Conservation (phyloP, 2,329 filamentous ascomycete species). For the Clarireedia monteithiana region DNA sequence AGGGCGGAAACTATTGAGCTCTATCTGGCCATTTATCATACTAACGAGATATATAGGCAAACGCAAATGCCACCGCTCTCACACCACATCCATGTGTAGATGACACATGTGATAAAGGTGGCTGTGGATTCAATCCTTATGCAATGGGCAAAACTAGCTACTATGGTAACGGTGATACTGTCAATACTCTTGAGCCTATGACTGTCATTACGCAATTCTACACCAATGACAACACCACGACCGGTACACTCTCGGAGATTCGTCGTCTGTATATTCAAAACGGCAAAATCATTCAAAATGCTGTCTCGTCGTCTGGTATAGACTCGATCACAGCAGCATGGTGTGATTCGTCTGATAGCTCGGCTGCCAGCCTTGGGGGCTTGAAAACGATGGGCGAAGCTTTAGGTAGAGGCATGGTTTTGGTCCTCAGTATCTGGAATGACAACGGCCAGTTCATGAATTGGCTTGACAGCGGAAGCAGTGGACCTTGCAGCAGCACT, state of each 20-base stretch:
- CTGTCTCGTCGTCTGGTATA: slow-evolving; percentile 33
- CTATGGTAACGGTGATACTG: slow-evolving; percentile 43
- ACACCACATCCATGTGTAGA: slow-evolving; percentile 49
- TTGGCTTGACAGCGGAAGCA: slow-evolving; percentile 49
- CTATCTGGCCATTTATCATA: too few species aligned
- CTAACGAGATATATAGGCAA: slow-evolving; percentile 28
- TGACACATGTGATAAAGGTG: slow-evolving; percentile 48
- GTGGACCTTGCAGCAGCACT: slow-evolving; percentile 46
- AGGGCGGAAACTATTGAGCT: too few species aligned
- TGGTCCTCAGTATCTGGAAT: slow-evolving; percentile 52
- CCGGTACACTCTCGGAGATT: slow-evolving; percentile 44
- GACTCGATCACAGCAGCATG: slow-evolving; percentile 41
- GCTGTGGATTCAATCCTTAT: slow-evolving; percentile 54
- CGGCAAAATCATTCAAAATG: slow-evolving; percentile 43
- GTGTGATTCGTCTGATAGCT: slow-evolving; percentile 38
- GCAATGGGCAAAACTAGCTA: slow-evolving; percentile 46
- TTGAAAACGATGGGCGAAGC: slow-evolving; percentile 46
- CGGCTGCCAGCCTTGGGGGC: slow-evolving; percentile 42
- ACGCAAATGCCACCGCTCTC: slow-evolving; percentile 47
- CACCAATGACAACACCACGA: slow-evolving; percentile 39
- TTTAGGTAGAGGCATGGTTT: slow-evolving; percentile 47
- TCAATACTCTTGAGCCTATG: slow-evolving; percentile 44
- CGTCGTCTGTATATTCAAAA: slow-evolving; percentile 48
- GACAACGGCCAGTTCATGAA: slow-evolving; percentile 57
- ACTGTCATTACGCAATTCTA: slow-evolving; percentile 54